phyloP scores from a whole-genome alignment of 352 stramenopile species.

The Globisporangium cylindrosporum region DNA sequence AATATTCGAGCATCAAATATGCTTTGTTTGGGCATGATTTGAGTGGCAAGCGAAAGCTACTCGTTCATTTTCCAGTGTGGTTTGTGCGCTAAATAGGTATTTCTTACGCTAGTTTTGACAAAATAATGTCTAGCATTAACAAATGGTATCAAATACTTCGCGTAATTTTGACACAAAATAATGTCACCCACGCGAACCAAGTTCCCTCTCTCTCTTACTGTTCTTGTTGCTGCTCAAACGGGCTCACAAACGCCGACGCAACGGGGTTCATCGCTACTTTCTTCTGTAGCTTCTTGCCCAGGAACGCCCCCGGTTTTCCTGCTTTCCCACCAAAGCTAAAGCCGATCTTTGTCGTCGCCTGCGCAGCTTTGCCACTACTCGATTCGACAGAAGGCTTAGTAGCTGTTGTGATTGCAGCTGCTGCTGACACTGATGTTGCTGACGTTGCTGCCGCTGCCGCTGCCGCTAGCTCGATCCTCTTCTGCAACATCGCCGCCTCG shows the following conservation, averaged over 20 bases:
- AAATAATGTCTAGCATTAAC: neutral
- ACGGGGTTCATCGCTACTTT: neutral
- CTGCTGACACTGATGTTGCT: neutral
- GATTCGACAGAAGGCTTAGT: neutral
- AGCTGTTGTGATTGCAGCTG: neutral
- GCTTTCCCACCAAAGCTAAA: constrained; percentile 35
- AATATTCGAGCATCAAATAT: neutral
- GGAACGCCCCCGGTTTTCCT: neutral
- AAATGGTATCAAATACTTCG: neutral
- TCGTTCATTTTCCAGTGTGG: neutral
- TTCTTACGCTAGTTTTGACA: neutral
- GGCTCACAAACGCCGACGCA: constrained; percentile 11
- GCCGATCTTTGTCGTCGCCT: constrained; percentile 22
- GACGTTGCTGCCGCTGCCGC: constrained; percentile 9
- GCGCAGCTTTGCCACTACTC: neutral
- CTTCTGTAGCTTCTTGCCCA: constrained; percentile 11
- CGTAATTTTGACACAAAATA: neutral
- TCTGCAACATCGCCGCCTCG: constrained; percentile 34
- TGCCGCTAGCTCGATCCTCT: constrained; percentile 28
- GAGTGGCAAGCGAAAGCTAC: neutral
- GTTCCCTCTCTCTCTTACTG: neutral
- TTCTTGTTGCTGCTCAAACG: neutral
- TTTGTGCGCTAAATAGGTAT: neutral
- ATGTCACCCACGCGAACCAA: neutral
- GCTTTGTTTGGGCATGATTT: neutral